Evolutionary conservation across 345 rosid species (phyloP).

Genomic region (Limnanthes douglasii): DNA sequence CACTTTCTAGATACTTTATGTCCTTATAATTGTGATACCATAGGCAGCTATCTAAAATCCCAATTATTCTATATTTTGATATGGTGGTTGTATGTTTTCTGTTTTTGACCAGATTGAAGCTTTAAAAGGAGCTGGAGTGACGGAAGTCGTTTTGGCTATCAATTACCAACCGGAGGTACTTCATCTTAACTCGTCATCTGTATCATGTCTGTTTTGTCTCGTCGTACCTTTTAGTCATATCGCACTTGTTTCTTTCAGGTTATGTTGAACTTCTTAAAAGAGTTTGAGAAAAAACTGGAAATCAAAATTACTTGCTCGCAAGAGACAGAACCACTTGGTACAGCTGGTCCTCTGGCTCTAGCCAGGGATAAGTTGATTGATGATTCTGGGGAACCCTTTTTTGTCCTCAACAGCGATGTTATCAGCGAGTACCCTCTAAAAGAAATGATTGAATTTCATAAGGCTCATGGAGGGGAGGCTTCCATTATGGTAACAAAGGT

Average conservation of each 20-base stretch:
- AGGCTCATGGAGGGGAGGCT: constrained; percentile 61
- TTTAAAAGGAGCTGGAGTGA: constrained; percentile 56
- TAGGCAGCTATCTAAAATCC: too few relatives aligned
- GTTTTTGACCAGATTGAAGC: constrained; percentile 47
- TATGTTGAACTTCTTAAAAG: constrained; percentile 62
- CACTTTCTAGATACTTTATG: too few relatives aligned
- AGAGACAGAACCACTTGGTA: constrained; percentile 81
- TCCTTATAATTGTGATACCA: not conserved
- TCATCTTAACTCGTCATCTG: not conserved
- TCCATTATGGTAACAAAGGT: constrained; percentile 87
- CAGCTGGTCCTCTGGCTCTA: constrained; percentile 74
- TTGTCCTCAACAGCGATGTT: constrained; percentile 77
- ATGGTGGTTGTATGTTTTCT: too few relatives aligned
- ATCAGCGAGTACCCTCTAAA: constrained; percentile 62
- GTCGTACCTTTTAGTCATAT: not conserved
- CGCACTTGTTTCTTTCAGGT: constrained; percentile 31
- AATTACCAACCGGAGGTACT: constrained; percentile 70
- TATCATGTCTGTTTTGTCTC: not conserved
- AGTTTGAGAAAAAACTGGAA: constrained; percentile 54
- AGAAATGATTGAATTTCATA: constrained; percentile 58
- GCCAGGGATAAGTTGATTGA: constrained; percentile 59
- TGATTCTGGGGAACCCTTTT: constrained; percentile 57
- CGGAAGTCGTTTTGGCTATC: constrained; percentile 71
- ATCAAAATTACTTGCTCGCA: constrained; percentile 70
- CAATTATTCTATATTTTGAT: too few relatives aligned